phyloP scores from a whole-genome alignment of 73 alveolate genomes.

The Paramecium primaurelia region DNA sequence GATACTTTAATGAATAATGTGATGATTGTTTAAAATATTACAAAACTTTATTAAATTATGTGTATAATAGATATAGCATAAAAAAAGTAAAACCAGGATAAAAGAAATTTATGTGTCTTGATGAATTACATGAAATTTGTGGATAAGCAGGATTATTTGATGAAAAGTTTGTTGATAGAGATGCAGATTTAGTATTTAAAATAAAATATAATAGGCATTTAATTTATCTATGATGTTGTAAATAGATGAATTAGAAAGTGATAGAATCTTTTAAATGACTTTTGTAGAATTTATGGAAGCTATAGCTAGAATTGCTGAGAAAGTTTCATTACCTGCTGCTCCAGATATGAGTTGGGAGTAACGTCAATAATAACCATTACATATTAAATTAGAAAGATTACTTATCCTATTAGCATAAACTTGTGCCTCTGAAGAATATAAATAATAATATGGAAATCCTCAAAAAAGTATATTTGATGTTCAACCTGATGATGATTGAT shows the following conservation, averaged over 20 bases:
- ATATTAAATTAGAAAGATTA: slow-evolving; percentile 10
- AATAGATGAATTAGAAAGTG: slow-evolving; percentile 69
- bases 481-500: slow-evolving; percentile 7
- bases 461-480: not conserved
- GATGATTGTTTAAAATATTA: slow-evolving; percentile 70
- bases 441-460: not conserved
- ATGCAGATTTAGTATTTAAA: slow-evolving; percentile 36
- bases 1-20: slow-evolving; percentile 71
- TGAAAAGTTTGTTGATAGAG: slow-evolving; percentile 76
- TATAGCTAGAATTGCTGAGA: slow-evolving; percentile 72
- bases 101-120: slow-evolving; percentile 73
- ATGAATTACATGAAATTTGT: slow-evolving; percentile 67
- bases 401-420: not conserved
- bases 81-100: slow-evolving; percentile 72
- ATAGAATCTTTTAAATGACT: slow-evolving; percentile 65
- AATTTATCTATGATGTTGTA: slow-evolving; percentile 75
- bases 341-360: slow-evolving; percentile 34
- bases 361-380: not conserved
- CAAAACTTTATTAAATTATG: slow-evolving; percentile 49
- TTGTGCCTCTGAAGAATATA: slow-evolving; percentile 20
- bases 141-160: slow-evolving; percentile 63
- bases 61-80: slow-evolving; percentile 65
- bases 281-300: slow-evolving; percentile 76
- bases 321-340: slow-evolving; percentile 32
- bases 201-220: slow-evolving; percentile 22